These are phyloP conservation scores for Rhodamnia rubescens DNA, from an alignment of 345 rosid species.

Conservation along the genomic window DNA sequence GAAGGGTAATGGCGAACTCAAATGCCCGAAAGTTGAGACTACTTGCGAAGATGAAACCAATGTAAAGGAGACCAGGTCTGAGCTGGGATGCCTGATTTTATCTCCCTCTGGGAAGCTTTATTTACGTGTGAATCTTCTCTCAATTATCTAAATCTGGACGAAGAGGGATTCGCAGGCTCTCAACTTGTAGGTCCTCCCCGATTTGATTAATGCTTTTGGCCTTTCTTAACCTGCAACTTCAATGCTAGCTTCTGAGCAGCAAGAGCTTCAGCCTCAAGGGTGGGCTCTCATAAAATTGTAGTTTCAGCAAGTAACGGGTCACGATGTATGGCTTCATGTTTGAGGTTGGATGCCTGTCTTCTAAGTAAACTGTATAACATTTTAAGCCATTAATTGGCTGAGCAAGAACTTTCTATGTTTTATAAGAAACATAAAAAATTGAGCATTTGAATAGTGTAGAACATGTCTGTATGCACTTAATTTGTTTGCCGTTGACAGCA, in stretches of 20 bases:
- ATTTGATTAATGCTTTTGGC: too few relatives aligned
- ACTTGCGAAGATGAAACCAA: not conserved
- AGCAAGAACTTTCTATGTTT: not conserved
- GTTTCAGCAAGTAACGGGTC: constrained; percentile 71
- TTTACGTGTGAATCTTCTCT: not conserved
- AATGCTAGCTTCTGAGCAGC: constrained; percentile 81
- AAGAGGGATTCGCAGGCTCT: too few relatives aligned
- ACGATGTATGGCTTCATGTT: constrained; percentile 91
- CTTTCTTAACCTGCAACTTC: not conserved
- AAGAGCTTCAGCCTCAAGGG: constrained; percentile 82
- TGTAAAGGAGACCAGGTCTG: not conserved
- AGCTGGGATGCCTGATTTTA: not conserved
- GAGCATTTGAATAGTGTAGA: not conserved
- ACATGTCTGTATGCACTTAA: not conserved
- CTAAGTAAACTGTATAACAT: constrained; percentile 53
- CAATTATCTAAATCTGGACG: not conserved
- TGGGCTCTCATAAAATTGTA: constrained; percentile 75
- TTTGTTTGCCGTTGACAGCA: not conserved
- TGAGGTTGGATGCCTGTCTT: constrained; percentile 85
- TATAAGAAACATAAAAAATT: not conserved
- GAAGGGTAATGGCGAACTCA: not conserved
- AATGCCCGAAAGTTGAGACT: not conserved
- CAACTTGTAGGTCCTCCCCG: too few relatives aligned
- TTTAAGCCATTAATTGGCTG: too few relatives aligned
- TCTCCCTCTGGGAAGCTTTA: constrained; percentile 1